These are phyloP conservation scores for Ogataea parapolymorpha DNA, from an alignment of 805 yeast genomes.

Conservation along the genomic window DNA sequence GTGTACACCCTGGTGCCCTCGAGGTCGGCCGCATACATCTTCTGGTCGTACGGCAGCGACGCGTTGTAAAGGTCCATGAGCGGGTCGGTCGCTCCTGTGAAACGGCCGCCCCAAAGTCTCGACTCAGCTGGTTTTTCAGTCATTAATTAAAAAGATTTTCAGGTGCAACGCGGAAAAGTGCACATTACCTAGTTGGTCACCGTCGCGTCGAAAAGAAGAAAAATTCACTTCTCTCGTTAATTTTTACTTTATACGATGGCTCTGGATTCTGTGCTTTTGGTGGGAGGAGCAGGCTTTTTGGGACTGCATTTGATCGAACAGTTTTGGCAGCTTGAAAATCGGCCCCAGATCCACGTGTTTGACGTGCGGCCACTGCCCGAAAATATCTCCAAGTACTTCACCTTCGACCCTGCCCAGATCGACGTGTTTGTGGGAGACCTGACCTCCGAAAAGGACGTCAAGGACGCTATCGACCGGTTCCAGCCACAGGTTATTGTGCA, in stretches of 20 bases:
- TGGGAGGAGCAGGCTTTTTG: slow-evolving; percentile 96
- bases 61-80: slow-evolving; percentile 97
- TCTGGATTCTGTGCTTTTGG: slow-evolving; percentile 62
- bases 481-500: slow-evolving; percentile 81
- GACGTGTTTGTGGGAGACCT: slow-evolving; percentile 77
- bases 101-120: slow-evolving; percentile 97
- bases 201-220: slow-evolving; percentile 1
- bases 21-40: slow-evolving; percentile 91
- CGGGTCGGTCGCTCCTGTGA: slow-evolving; percentile 96
- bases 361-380: slow-evolving; percentile 89
- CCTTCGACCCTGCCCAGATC: slow-evolving; percentile 61
- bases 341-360: slow-evolving; percentile 77
- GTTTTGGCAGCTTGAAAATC: slow-evolving; percentile 61
- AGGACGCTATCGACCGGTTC: slow-evolving; percentile 53
- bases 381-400: slow-evolving; percentile 63
- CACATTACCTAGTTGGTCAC: slow-evolving; percentile 1
- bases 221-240: background rate
- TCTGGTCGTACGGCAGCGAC: slow-evolving; percentile 91
- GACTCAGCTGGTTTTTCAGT: slow-evolving; percentile 53
- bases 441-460: slow-evolving; percentile 68
- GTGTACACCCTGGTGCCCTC: slow-evolving; percentile 95
- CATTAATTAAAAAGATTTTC: slow-evolving; percentile 1
- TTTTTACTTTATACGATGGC: slow-evolving; percentile 13
- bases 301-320: slow-evolving; percentile 90
- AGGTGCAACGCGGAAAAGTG: slow-evolving; percentile 11